Conservation (phyloP, 345 rosid genomes). For the Hibiscus mutabilis region DNA sequence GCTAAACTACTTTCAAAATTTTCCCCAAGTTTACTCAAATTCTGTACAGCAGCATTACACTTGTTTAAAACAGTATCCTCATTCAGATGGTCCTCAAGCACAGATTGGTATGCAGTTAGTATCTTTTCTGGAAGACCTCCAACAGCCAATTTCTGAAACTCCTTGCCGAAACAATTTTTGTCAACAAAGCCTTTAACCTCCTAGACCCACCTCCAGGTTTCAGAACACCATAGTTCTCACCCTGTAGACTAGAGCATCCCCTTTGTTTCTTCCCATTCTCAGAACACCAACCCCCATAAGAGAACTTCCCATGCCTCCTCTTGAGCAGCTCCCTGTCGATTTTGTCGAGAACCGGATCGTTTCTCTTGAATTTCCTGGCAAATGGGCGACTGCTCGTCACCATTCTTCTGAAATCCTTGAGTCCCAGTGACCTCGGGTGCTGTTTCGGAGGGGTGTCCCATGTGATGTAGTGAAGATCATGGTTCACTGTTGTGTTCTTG, state of each 20-base stretch:
- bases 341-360: constrained; percentile 59
- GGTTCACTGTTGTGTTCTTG: constrained; percentile 76
- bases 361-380: constrained; percentile 76
- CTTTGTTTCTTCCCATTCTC: constrained; percentile 16
- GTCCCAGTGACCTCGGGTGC: constrained; percentile 62
- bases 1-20: constrained; percentile 30
- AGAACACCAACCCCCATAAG: constrained; percentile 54
- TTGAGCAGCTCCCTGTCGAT: constrained; percentile 67
- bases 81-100: constrained; percentile 39
- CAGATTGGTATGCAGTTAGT: constrained; percentile 53
- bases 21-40: constrained; percentile 37
- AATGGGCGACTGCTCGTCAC: constrained; percentile 68
- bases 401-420: constrained; percentile 63
- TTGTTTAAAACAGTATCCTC: constrained; percentile 53
- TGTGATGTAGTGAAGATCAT: constrained; percentile 75
- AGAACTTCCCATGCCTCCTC: constrained; percentile 29
- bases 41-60: constrained; percentile 35
- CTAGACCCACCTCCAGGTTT: constrained; percentile 74
- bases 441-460: constrained; percentile 99
- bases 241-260: constrained; percentile 27
- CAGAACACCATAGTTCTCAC: constrained; percentile 35
- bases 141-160: constrained; percentile 63
- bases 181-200: constrained; percentile 51
- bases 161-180: constrained; percentile 39
- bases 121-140: constrained; percentile 68